Base-by-base conservation (phyloP, 139 green algal species). In the Pleodorina starrii region DNA sequence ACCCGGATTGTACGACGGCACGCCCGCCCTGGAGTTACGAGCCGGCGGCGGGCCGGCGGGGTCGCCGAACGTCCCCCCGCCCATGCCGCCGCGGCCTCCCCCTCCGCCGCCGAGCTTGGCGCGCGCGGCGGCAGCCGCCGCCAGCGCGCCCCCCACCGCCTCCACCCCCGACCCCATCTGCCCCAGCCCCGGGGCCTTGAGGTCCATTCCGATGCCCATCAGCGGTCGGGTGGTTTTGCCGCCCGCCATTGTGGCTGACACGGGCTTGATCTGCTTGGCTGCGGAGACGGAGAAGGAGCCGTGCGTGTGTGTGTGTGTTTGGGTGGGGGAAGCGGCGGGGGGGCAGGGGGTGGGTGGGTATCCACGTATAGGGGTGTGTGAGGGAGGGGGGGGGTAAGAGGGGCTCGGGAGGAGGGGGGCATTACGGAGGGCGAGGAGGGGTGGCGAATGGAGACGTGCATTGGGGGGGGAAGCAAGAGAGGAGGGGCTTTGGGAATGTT, bases 181-280 rank as follows among this genome's bases (percentile, higher is more conserved):
- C 5, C 83, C 83, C 9, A 44, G 42, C 6, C 83, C 83, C 10
- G 83, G 83, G 2, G 68, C 43, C 83, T 88, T 79, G 23, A 88
- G 32, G 32, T 88, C 83, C 68, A 88, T 80, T 7, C 46, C 68
- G 46, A 88, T 88, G 44, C 83, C 83, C 2, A 44, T n/a, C 10
- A 88, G 32, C 1, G 83, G 83, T 46, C 48, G 66, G 19, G 83
- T 88, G 25, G 21, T 71, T 66, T 54, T 88, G 83, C 83, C 83
- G 3, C 66, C 66, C 1, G 68, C 68, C 35, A 88, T 35, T 1
- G 83, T 88, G 44, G 83, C 83, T 21, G 44, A 71, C 0, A 36
- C 32, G 1, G 83, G 83, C 35, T 80, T 79, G 11, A 80, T 71
- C 2, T 43, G 66, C 68, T 81, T 80, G 83, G 68, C 83, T 88